These are phyloP conservation scores for Phytophthora crassamura DNA, from an alignment of 352 stramenopile species.

Conservation along the genomic window DNA sequence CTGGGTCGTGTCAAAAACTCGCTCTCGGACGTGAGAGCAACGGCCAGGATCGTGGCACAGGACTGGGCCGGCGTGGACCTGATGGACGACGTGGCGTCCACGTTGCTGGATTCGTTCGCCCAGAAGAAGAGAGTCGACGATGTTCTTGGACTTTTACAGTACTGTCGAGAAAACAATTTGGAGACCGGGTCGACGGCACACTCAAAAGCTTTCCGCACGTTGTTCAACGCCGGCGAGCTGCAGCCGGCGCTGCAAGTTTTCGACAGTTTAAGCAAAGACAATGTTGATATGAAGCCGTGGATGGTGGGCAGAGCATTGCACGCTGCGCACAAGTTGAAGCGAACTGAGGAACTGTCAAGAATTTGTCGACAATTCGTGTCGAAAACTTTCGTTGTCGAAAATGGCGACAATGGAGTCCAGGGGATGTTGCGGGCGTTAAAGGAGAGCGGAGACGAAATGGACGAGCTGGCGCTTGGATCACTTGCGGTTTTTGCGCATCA, in stretches of 20 bases:
- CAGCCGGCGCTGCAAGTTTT: conserved; percentile 1
- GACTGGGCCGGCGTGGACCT: not conserved
- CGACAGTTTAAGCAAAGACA: not conserved
- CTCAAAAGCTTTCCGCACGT: conserved; percentile 1
- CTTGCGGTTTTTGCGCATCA: conserved; percentile 25
- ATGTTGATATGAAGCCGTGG: conserved; percentile 18
- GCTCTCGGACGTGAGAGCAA: not conserved
- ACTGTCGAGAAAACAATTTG: conserved; percentile 7
- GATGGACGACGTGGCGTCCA: conserved; percentile 3
- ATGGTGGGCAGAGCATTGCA: conserved; percentile 14
- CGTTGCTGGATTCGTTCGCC: conserved; percentile 1
- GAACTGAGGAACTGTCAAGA: not conserved
- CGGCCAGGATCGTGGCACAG: not conserved
- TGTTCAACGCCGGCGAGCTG: conserved; percentile 7
- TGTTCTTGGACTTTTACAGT: conserved; percentile 5
- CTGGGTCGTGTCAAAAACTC: conserved; percentile 3
- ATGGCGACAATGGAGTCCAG: not conserved
- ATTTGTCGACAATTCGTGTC: conserved; percentile 11
- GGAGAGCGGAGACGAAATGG: not conserved
- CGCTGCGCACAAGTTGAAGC: conserved; percentile 10
- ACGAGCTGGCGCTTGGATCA: conserved; percentile 19
- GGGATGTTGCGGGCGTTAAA: conserved; percentile 3
- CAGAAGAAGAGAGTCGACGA: conserved; percentile 1
- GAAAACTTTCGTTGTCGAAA: not conserved
- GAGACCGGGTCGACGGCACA: not conserved